Base-by-base conservation (phyloP, 2,329 filamentous ascomycete genomes). In the Didymella arachidicola region DNA sequence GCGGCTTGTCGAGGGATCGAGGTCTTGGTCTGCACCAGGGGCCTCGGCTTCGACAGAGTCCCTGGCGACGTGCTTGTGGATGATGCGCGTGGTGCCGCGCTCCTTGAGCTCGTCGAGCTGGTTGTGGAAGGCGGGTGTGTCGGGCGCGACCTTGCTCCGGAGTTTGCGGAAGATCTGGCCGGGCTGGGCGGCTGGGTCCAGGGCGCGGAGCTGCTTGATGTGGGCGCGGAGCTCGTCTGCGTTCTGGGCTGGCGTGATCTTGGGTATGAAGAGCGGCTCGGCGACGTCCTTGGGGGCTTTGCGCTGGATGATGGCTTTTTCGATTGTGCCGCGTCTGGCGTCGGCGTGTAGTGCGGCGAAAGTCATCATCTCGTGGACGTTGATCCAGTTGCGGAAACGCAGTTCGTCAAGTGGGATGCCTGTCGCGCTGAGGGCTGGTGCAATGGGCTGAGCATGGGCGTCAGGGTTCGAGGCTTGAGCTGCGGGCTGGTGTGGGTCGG, bases 351-450 rank as follows among this genome's bases (percentile, higher is more conserved):
- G 8, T 6, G 36, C 19, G 18, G 79, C 79, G 16, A 77, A 66
- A 22, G 66, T 68, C 59, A 84, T 74, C 50, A 84, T 70, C 48
- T 80, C 76, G 51, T 81, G 80, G 45, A 84, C 72, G 7, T 71
- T 71, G 46, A 77, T 72, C 83, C 83, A 85, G 57, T 83, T 83
- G 58, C 78, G 75, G 67, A 80, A 84, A 36, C 82, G 78, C 14
- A 83, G 69, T 22, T 79, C 74, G 38, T 77, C 78, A 14, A 83
- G 66, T 0, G 79, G 73, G 29, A 82, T 75, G 14, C 79, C 78
- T 1, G 78, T 79, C 2, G 72, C 41, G 38, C 70, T 75, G n/a
- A 71, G 42, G 10, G 61, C 57, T 19, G 60, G 44, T 11, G 46
- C n/a, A 7, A 18, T 47, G 7, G 19, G 18, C 14, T 57, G 39